Evolutionary conservation across 2,329 filamentous ascomycete species (phyloP).

Genomic region (Pseudogymnoascus sp.): DNA sequence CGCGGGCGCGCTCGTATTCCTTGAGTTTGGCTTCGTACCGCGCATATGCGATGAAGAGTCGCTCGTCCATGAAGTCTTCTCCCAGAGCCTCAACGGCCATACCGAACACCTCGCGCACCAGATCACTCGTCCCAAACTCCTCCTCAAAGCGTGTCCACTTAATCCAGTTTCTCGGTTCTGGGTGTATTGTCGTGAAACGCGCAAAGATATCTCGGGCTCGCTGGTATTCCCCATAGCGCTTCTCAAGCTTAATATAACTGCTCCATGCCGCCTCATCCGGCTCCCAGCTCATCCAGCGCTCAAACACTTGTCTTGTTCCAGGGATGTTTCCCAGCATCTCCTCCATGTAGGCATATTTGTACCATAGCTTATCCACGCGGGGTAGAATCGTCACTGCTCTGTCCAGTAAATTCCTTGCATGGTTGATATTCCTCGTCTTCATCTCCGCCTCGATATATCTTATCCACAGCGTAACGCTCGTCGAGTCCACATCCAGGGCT

Average conservation of each 20-base stretch:
- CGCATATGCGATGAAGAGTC: constrained; percentile 91
- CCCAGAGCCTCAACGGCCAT: constrained; percentile 81
- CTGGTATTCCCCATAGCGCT: constrained; percentile 87
- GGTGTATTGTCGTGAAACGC: constrained; percentile 84
- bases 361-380: constrained; percentile 93
- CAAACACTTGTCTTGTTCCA: constrained; percentile 87
- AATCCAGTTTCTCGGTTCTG: constrained; percentile 94
- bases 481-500: constrained; percentile 84
- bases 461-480: constrained; percentile 81
- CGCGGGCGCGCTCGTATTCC: constrained; percentile 85
- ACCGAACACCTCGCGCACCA: constrained; percentile 88
- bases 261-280: constrained; percentile 94
- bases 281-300: constrained; percentile 98
- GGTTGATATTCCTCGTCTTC: constrained; percentile 91
- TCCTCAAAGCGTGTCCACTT: constrained; percentile 98
- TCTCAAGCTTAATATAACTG: constrained; percentile 95
- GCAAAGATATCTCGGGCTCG: constrained; percentile 84
- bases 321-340: constrained; percentile 94
- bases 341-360: constrained; percentile 98
- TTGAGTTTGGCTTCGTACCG: constrained; percentile 90
- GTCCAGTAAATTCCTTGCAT: constrained; percentile 89
- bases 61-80: constrained; percentile 94
- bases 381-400: constrained; percentile 89
- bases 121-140: constrained; percentile 83
- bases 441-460: constrained; percentile 95